These are phyloP conservation scores for Suhomyces atakaporum DNA, from an alignment of 1,139 yeast genomes.

Conservation along the genomic window DNA sequence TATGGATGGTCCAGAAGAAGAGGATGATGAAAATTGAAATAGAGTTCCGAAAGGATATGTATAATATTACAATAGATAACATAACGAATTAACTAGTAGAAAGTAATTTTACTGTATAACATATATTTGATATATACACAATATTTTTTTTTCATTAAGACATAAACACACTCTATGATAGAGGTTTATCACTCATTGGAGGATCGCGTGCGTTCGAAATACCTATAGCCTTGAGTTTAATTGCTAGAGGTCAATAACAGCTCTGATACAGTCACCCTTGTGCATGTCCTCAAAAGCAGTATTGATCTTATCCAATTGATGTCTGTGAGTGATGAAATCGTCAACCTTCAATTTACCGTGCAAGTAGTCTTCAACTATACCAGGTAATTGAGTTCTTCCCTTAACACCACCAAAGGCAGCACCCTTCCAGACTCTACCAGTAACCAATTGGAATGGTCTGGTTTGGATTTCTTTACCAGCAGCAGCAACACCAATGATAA, in stretches of 20 bases:
- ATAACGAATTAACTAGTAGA: not conserved
- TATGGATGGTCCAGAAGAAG: slow-evolving; percentile 23
- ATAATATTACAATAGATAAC: not conserved
- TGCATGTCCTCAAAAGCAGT: slow-evolving; percentile 94
- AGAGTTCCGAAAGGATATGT: slow-evolving; percentile 1
- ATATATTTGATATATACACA: no score
- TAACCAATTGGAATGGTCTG: slow-evolving; percentile 97
- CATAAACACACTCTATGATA: no score
- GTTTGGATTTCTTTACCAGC: slow-evolving; percentile 96
- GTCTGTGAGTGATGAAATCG: slow-evolving; percentile 92
- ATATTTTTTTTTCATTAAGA: no score
- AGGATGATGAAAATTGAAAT: slow-evolving; percentile 27
- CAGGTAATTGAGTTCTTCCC: slow-evolving; percentile 95
- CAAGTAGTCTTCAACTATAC: slow-evolving; percentile 82
- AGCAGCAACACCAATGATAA: slow-evolving; percentile 96
- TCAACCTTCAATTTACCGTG: slow-evolving; percentile 85
- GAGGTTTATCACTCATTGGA: no score
- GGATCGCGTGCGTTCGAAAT: no score
- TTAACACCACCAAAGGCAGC: slow-evolving; percentile 98
- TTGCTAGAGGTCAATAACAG: slow-evolving; percentile 60
- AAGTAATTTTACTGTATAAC: no score
- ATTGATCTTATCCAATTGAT: slow-evolving; percentile 74
- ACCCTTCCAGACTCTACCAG: slow-evolving; percentile 98
- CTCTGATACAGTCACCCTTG: slow-evolving; percentile 89
- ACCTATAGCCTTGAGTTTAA: not conserved